Evolutionary conservation across 2,329 filamentous ascomycete species (phyloP).

Genomic region (Curvularia spicifera): DNA sequence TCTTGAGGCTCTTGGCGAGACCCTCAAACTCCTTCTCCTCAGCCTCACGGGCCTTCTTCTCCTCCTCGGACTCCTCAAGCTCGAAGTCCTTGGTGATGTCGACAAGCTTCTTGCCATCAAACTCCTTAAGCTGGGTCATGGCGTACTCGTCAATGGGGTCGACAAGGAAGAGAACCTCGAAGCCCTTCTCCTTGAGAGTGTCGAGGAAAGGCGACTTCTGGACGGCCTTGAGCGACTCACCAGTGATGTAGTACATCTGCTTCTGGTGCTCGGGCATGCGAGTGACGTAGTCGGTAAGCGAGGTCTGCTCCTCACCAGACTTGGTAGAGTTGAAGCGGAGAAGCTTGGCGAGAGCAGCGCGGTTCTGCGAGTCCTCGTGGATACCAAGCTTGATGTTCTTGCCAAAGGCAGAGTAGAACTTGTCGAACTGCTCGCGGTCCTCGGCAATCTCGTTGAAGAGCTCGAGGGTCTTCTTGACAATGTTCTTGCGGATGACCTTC

Average conservation of each 20-base stretch:
- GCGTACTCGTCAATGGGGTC: constrained; percentile 99
- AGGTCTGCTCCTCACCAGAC: constrained; percentile 94
- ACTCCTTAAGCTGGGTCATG: constrained; percentile 99
- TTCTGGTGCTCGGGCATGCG: constrained; percentile 99
- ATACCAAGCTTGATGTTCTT: constrained; percentile 99
- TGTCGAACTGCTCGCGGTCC: constrained; percentile 99
- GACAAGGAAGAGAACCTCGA: constrained; percentile 98
- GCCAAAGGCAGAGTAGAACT: constrained; percentile 99
- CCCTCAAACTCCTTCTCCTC: constrained; percentile 98
- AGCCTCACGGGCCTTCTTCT: constrained; percentile 93
- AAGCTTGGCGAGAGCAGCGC: constrained; percentile 89
- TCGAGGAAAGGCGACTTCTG: constrained; percentile 99
- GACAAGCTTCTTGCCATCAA: constrained; percentile 99
- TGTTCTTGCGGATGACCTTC: constrained; percentile 99
- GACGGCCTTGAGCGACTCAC: constrained; percentile 98
- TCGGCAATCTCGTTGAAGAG: constrained; percentile 99
- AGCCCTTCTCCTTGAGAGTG: constrained; percentile 97
- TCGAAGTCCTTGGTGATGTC: constrained; percentile 99
- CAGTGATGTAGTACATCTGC: constrained; percentile 99
- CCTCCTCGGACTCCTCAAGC: constrained; percentile 99
- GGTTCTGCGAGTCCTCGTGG: constrained; percentile 99
- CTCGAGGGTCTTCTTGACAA: constrained; percentile 99
- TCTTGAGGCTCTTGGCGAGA: constrained; percentile 97
- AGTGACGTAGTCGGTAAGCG: constrained; percentile 95
- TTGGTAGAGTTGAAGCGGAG: constrained; percentile 99